Conservation (phyloP, 257 asterid genomes). For the Euphrasia confusa region DNA sequence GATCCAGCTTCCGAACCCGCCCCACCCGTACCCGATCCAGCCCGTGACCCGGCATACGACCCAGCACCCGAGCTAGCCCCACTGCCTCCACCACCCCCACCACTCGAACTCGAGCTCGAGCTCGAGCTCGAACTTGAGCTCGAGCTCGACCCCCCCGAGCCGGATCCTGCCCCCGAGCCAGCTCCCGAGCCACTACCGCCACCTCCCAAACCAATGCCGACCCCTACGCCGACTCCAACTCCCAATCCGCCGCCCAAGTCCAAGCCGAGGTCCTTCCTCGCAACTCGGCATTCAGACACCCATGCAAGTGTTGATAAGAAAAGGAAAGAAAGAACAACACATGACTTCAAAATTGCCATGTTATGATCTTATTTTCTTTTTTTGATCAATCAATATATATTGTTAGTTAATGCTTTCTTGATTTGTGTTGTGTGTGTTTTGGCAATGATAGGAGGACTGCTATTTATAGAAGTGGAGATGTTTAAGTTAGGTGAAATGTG, state of each 20-base stretch:
- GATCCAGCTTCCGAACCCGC: constrained; percentile 34
- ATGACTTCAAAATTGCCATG: constrained; percentile 37
- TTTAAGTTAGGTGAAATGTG: constrained; percentile 23
- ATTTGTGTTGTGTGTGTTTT: background rate
- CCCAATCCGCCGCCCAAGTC: constrained; percentile 55
- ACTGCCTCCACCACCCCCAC: constrained; percentile 42
- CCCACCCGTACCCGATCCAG: constrained; percentile 49
- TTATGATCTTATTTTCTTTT: constrained; percentile 28
- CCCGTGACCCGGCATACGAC: constrained; percentile 59
- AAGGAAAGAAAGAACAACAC: constrained; percentile 33
- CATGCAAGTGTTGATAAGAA: constrained; percentile 35
- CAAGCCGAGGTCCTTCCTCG: constrained; percentile 59
- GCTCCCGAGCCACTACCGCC: constrained; percentile 69
- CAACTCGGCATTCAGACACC: constrained; percentile 46
- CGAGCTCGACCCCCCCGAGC: constrained; percentile 39
- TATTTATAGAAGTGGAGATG: constrained; percentile 49
- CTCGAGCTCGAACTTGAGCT: constrained; percentile 40
- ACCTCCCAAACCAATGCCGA: constrained; percentile 58
- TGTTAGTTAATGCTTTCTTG: background rate
- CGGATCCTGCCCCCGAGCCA: constrained; percentile 49
- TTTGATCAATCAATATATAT: background rate
- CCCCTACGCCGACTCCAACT: constrained; percentile 44
- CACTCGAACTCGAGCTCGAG: constrained; percentile 32
- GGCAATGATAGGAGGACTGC: constrained; percentile 16
- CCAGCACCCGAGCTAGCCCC: constrained; percentile 70